Base-by-base conservation (phyloP, 371 early-diverging fungal genomes). In the Mortierella sp. region DNA sequence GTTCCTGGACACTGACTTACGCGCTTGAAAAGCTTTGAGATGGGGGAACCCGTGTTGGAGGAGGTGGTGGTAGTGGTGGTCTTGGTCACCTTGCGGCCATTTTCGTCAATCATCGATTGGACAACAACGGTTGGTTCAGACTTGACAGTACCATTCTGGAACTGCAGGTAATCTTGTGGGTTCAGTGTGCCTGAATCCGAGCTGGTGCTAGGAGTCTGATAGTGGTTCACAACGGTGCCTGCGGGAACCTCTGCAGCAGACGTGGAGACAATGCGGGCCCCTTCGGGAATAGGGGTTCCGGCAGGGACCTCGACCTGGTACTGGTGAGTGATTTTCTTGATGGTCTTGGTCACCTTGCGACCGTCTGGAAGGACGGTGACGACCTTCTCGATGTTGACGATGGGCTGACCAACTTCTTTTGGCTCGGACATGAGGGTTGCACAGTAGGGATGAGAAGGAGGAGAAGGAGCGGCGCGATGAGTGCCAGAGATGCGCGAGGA, bases 71-170 rank as follows among this genome's bases (percentile, higher is more conserved):
- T 67, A 37, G 74, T 74, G 10, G 64, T 76, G 14, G 76, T 76
- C 47, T 76, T 76, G 25, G 68, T 76, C 5, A 76, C 69, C 54
- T 76, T 76, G 45, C 76, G 76, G 14, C 76, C 76, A 60, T 60
- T 31, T 6, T 56, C 69, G 22, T 60, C 69, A 16, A 64, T 27
- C 27, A 57, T 45, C 1, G 76, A 60, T 48, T 63, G 19, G 46
- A 76, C 69, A 39, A 76, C 68, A 8, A 76, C 69, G 16, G 60
- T 63, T 27, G 76, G 76, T 41, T 68, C 65, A 27, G 57, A 17
- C 54, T 73, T 39, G 43, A 58, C 52, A 37, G 27, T 54, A 51
- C 17, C 19, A 1, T 58, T 49, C 10, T 41, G 54, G 52, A 64
- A 61, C 57, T 56, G 44, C 44, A 62, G 47, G 41, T 58, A 58